Conservation (phyloP, 345 rosid genomes). For the Citrus maxima region DNA sequence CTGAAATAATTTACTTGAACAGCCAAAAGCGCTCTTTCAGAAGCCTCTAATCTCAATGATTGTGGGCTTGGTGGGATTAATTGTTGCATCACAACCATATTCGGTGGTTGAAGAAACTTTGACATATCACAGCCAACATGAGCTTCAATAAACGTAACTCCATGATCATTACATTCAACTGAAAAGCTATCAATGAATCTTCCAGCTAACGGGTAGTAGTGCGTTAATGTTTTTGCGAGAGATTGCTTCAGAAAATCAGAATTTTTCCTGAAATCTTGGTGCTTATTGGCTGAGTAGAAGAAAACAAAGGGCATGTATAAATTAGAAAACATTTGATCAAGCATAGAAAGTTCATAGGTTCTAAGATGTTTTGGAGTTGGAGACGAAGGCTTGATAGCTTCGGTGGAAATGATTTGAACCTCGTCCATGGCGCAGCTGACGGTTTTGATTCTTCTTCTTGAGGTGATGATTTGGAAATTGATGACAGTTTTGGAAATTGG, state of each 20-base stretch:
- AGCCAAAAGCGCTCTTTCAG: background rate
- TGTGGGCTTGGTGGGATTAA: constrained; percentile 15
- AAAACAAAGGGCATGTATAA: constrained; percentile 20
- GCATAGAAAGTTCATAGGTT: constrained; percentile 24
- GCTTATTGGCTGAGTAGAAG: constrained; percentile 10
- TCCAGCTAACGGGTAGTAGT: constrained; percentile 28
- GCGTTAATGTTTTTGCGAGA: constrained; percentile 10
- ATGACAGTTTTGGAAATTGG: no score
- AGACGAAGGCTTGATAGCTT: constrained; percentile 8
- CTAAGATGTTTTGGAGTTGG: constrained; percentile 11
- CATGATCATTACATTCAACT: constrained; percentile 28
- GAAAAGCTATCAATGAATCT: constrained; percentile 3
- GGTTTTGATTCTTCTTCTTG: no score
- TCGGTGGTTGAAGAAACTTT: background rate
- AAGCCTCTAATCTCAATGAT: no score
- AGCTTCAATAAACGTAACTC: constrained; percentile 17
- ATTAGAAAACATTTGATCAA: constrained; percentile 21
- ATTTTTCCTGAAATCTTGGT: background rate
- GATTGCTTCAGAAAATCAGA: constrained; percentile 13
- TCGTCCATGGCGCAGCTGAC: background rate
- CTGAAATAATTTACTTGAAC: constrained; percentile 24
- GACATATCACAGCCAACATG: background rate
- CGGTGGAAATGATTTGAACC: constrained; percentile 21
- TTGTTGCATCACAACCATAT: background rate
- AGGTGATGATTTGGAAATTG: no score